Conservation (phyloP, 345 rosid species). For the Pugionium dolabratum region DNA sequence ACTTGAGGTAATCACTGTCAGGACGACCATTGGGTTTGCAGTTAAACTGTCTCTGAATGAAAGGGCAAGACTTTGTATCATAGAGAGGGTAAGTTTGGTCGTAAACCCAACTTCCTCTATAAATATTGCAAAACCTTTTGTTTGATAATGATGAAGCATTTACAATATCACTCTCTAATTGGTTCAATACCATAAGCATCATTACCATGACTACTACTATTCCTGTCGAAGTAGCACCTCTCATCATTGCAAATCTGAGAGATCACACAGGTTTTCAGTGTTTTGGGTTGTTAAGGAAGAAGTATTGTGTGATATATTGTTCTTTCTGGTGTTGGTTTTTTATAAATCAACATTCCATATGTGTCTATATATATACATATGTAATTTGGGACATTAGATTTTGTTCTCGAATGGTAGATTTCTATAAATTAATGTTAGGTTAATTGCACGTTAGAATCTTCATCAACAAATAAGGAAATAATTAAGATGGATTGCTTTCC, state of each 20-base stretch:
- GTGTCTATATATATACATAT: neutral
- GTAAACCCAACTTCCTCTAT: conserved; percentile 61
- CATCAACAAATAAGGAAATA: neutral
- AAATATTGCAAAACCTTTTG: conserved; percentile 37
- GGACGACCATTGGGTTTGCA: conserved; percentile 60
- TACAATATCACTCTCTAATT: conserved; percentile 26
- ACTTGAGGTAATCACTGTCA: conserved; percentile 59
- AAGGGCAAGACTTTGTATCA: conserved; percentile 47
- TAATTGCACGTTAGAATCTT: neutral
- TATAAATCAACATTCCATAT: conserved; percentile 9
- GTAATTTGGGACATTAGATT: neutral
- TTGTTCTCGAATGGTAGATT: neutral
- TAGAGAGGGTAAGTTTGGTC: conserved; percentile 61
- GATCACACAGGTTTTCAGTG: too few species aligned
- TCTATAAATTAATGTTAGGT: neutral
- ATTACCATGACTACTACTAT: conserved; percentile 25
- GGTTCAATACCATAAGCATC: conserved; percentile 30
- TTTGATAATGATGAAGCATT: conserved; percentile 3
- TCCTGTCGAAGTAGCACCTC: conserved; percentile 26
- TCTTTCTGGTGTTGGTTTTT: conserved; percentile 10
- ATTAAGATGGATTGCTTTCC: neutral
- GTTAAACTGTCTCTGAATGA: conserved; percentile 56
- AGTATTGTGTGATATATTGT: conserved; percentile 26
- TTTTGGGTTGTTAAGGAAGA: conserved; percentile 34
- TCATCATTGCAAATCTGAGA: conserved; percentile 30